Percentiles rank a stretch among this genome's conserved stretches.
Evolutionary conservation across 1,139 yeast species (phyloP).

Genomic region (Lodderomyces parapsilosis): DNA sequence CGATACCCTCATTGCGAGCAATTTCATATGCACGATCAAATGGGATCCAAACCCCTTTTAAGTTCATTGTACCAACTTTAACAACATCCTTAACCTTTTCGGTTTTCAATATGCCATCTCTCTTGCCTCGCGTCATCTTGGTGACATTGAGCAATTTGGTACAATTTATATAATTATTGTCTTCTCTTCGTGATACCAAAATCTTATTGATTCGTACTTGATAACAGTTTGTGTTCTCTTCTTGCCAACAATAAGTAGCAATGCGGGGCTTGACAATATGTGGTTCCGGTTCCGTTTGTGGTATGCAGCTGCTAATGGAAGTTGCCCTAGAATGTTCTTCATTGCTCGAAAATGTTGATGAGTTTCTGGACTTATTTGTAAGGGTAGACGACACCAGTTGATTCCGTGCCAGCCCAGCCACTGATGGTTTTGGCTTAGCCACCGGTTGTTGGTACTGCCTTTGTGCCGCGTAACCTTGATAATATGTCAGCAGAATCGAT

Average conservation of each 20-base stretch:
- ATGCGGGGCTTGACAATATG: constrained; percentile 33
- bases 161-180: constrained; percentile 52
- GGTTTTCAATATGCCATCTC: constrained; percentile 78
- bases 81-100: constrained; percentile 47
- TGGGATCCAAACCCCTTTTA: constrained; percentile 60
- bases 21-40: constrained; percentile 52
- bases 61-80: constrained; percentile 52
- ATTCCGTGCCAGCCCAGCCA: constrained; percentile 1
- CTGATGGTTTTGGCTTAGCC: constrained; percentile 1
- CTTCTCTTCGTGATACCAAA: constrained; percentile 51
- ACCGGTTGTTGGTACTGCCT: constrained; percentile 8
- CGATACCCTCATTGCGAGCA: constrained; percentile 50
- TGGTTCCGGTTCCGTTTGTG: constrained; percentile 16
- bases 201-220: constrained; percentile 48
- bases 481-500: constrained; percentile 1
- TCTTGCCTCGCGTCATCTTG: constrained; percentile 92
- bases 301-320: constrained; percentile 16
- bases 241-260: constrained; percentile 50
- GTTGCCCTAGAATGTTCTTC: constrained; percentile 17
- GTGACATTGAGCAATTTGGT: constrained; percentile 80
- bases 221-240: constrained; percentile 46
- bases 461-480: constrained; percentile 11
- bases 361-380: constrained; percentile 5
- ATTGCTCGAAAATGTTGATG: constrained; percentile 6
- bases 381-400: constrained; percentile 7